phyloP scores from a whole-genome alignment of 2,329 filamentous ascomycete genomes.

The Cladophialophora yegresii region DNA sequence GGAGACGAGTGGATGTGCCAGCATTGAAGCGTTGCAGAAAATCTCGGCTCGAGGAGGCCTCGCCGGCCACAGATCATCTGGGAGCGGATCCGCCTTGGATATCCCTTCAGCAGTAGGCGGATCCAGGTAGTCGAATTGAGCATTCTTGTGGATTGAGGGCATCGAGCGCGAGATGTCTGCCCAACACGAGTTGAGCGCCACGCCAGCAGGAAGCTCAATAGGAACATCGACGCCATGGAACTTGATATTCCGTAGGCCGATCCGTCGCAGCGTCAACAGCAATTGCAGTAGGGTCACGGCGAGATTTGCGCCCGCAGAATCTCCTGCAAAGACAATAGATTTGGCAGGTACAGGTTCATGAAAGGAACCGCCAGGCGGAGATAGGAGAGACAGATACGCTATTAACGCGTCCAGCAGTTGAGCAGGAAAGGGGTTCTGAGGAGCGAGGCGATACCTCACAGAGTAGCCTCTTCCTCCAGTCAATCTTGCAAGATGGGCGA shows the following conservation, averaged over 20 bases:
- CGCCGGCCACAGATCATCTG: constrained; percentile 46
- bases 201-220: constrained; percentile 47
- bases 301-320: constrained; percentile 51
- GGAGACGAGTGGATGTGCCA: constrained; percentile 47
- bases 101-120: constrained; percentile 36
- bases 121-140: constrained; percentile 46
- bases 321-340: constrained; percentile 51
- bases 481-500: constrained; percentile 44
- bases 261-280: constrained; percentile 46
- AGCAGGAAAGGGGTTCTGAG: constrained; percentile 52
- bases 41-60: constrained; percentile 48
- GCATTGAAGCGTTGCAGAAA: constrained; percentile 44
- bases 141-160: constrained; percentile 45
- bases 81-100: constrained; percentile 34
- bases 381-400: constrained; percentile 51
- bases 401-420: constrained; percentile 51
- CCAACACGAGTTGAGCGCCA: constrained; percentile 47
- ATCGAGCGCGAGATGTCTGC: constrained; percentile 48
- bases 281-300: constrained; percentile 46
- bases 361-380: constrained; percentile 47
- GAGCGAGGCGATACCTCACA: constrained; percentile 52
- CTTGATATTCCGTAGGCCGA: constrained; percentile 39
- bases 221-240: constrained; percentile 47
- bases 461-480: constrained; percentile 46
- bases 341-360: constrained; percentile 48